These are phyloP conservation scores for Botrytis cinerea DNA, from an alignment of 2,329 filamentous ascomycete species.

Conservation along the genomic window DNA sequence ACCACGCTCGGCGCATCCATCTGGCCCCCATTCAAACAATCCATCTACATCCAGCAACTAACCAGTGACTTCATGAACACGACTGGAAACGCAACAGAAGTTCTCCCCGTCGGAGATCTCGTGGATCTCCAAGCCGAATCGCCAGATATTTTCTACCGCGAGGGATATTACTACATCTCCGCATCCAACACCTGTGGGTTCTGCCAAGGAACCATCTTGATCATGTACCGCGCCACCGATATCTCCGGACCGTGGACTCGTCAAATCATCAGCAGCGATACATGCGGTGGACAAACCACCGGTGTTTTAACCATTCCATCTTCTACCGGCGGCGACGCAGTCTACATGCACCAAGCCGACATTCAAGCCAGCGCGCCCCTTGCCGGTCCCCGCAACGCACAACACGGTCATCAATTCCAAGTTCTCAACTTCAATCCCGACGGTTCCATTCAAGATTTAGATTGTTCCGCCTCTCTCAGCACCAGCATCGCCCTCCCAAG, in stretches of 20 bases:
- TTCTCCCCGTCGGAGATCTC: constrained; percentile 26
- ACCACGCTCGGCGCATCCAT: constrained; percentile 32
- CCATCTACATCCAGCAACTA: constrained; percentile 33
- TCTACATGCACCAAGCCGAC: constrained; percentile 35
- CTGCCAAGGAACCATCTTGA: constrained; percentile 33
- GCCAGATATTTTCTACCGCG: constrained; percentile 34
- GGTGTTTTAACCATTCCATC: constrained; percentile 31
- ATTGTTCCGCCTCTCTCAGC: constrained; percentile 10
- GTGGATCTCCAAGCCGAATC: constrained; percentile 34
- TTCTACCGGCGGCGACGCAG: constrained; percentile 22
- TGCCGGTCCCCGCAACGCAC: constrained; percentile 22
- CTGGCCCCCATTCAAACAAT: constrained; percentile 35
- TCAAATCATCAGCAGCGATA: constrained; percentile 35
- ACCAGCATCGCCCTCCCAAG: constrained; percentile 10
- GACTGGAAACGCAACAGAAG: constrained; percentile 27
- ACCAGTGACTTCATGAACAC: constrained; percentile 33
- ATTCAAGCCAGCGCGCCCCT: constrained; percentile 31
- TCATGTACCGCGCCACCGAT: constrained; percentile 32
- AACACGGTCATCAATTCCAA: constrained; percentile 20
- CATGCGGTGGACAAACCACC: constrained; percentile 34
- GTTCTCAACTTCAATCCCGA: constrained; percentile 17
- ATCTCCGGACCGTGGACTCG: constrained; percentile 33
- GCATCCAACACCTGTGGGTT: constrained; percentile 37
- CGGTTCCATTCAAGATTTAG: constrained; percentile 5
- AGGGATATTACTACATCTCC: constrained; percentile 35